Evolutionary conservation across 805 yeast genomes (phyloP).

Genomic region (Wickerhamomyces silvicola): DNA sequence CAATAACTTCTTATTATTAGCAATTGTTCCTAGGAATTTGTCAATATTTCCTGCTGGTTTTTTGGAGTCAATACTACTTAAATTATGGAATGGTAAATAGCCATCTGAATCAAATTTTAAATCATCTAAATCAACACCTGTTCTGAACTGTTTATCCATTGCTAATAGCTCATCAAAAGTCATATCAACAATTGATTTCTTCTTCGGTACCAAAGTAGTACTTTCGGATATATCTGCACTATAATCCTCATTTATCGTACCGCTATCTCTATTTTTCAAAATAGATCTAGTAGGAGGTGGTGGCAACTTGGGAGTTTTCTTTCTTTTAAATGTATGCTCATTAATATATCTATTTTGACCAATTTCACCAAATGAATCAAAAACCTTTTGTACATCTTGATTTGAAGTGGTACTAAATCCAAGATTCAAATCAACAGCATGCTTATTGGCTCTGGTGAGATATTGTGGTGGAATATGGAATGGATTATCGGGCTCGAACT

Average conservation of each 20-base stretch:
- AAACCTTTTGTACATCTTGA: conserved; percentile 12
- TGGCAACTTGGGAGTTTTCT: conserved; percentile 19
- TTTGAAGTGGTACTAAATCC: conserved; percentile 15
- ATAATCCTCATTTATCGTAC: neutral
- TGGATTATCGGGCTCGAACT: conserved; percentile 15
- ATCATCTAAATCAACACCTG: conserved; percentile 13
- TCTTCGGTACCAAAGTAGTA: conserved; percentile 4
- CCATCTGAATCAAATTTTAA: conserved; percentile 21
- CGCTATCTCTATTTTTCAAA: conserved; percentile 7
- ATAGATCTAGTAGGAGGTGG: conserved; percentile 20
- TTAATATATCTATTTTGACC: neutral
- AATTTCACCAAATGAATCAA: conserved; percentile 14
- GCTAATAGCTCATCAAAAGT: conserved; percentile 20
- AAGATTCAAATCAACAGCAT: conserved; percentile 13
- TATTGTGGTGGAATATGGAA: conserved; percentile 22
- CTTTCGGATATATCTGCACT: neutral
- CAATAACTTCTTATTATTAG: conserved; percentile 4
- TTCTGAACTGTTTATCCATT: conserved; percentile 19
- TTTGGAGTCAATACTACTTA: too few relatives aligned
- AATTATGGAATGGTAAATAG: conserved; percentile 16
- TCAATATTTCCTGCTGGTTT: too few relatives aligned
- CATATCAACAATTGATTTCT: conserved; percentile 22
- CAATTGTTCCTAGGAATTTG: conserved; percentile 10
- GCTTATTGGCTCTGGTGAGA: neutral
- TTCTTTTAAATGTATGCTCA: conserved; percentile 1